Percentiles rank a stretch among this genome's conserved stretches.
Conservation (phyloP, 2,329 filamentous ascomycete species). For the Didymosphaeria variabile region DNA sequence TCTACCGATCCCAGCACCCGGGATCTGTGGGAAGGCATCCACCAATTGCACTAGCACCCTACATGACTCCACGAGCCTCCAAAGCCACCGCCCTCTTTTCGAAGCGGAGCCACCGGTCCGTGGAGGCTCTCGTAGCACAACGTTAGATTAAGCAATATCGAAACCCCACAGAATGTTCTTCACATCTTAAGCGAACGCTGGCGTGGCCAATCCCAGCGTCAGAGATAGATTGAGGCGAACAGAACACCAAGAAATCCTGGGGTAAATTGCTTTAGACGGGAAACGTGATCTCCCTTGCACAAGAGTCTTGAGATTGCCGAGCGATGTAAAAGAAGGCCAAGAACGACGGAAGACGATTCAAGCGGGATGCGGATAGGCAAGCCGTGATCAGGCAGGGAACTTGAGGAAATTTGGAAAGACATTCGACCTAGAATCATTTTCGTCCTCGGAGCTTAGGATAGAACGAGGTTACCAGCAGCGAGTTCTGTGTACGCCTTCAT, state of each 20-base stretch:
- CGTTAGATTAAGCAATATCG: conserved; percentile 42
- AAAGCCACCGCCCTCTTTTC: conserved; percentile 14
- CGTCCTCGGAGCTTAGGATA: too few species aligned
- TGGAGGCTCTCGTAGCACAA: conserved; percentile 13
- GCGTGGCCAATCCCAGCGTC: conserved; percentile 29
- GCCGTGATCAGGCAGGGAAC: conserved; percentile 50
- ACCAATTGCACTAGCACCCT: conserved; percentile 26
- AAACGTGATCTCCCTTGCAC: conserved; percentile 12
- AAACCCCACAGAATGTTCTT: conserved; percentile 31
- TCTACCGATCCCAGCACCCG: conserved; percentile 19
- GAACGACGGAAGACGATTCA: not conserved
- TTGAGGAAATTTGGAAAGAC: conserved; percentile 46
- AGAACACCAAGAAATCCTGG: conserved; percentile 13
- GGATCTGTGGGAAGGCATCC: conserved; percentile 23
- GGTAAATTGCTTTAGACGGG: not conserved
- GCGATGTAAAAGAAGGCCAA: not conserved
- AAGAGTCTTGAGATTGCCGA: conserved; percentile 12
- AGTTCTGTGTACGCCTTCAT: too few species aligned
- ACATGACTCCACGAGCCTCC: conserved; percentile 22
- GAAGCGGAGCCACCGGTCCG: conserved; percentile 29
- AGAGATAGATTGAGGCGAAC: conserved; percentile 20
- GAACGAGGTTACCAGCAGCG: too few species aligned
- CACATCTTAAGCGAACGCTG: conserved; percentile 29
- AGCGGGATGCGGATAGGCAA: conserved; percentile 8
- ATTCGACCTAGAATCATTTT: too few species aligned